A percentile compares a stretch with the other conserved stretches of the same genome.
Evolutionary conservation across 805 yeast species (phyloP).

Genomic region (Myxozyma geophila): DNA sequence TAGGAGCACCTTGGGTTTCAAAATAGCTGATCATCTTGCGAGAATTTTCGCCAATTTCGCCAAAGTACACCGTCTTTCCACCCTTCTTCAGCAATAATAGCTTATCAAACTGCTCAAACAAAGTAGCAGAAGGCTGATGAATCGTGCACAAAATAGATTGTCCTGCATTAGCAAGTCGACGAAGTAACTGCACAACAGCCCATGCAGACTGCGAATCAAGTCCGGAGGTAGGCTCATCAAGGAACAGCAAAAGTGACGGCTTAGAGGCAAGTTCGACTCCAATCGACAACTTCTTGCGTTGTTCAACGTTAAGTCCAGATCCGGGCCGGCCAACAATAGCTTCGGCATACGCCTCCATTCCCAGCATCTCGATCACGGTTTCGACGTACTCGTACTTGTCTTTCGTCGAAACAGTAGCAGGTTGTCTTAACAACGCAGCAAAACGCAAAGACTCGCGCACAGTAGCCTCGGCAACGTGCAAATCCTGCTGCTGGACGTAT

Average conservation of each 20-base stretch:
- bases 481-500: conserved; percentile 80
- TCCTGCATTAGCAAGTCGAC: conserved; percentile 70
- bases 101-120: conserved; percentile 70
- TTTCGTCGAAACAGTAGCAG: conserved; percentile 55
- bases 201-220: conserved; percentile 66
- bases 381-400: conserved; percentile 74
- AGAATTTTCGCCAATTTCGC: conserved; percentile 74
- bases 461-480: conserved; percentile 69
- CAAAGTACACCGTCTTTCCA: conserved; percentile 80
- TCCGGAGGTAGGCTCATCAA: conserved; percentile 79
- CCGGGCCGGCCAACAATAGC: conserved; percentile 82
- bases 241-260: conserved; percentile 60
- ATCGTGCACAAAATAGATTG: conserved; percentile 77
- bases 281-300: conserved; percentile 67
- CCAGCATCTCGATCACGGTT: conserved; percentile 65
- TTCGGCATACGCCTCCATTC: conserved; percentile 72
- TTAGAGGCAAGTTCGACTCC: conserved; percentile 76
- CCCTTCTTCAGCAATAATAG: conserved; percentile 71
- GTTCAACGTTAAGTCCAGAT: conserved; percentile 71
- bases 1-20: conserved; percentile 72
- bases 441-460: conserved; percentile 78
- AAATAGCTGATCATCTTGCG: conserved; percentile 63
- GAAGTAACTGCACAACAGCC: conserved; percentile 69
- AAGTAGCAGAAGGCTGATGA: conserved; percentile 76
- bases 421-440: conserved; percentile 75